Conservation (phyloP, 768 basidiomycete species). For the Glaciozyma martinii region DNA sequence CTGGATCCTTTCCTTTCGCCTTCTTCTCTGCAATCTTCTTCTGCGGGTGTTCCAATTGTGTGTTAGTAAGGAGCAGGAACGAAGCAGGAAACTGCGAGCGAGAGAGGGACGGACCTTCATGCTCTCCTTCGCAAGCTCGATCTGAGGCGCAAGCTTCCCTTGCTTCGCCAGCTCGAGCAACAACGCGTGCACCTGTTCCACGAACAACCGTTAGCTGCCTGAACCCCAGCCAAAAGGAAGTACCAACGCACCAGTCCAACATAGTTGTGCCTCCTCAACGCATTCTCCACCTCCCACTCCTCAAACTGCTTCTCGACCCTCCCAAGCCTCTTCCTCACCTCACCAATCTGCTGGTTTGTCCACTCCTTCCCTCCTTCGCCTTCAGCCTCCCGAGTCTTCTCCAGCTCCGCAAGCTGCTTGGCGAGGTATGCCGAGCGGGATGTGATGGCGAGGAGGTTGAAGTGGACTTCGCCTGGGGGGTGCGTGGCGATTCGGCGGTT, state of each 20-base stretch:
- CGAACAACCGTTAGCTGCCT: neutral
- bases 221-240: neutral
- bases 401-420: conserved; percentile 64
- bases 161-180: conserved; percentile 64
- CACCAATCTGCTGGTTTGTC: conserved; percentile 44
- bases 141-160: conserved; percentile 47
- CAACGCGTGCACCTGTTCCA: conserved; percentile 48
- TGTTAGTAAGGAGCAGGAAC: conserved; percentile 43
- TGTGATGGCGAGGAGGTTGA: conserved; percentile 52
- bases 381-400: conserved; percentile 54
- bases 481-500: conserved; percentile 84
- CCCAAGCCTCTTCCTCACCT: conserved; percentile 62
- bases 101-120: conserved; percentile 11
- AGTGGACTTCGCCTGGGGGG: conserved; percentile 66
- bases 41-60: conserved; percentile 38
- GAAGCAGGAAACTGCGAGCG: conserved; percentile 41
- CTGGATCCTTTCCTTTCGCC: conserved; percentile 39
- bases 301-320: conserved; percentile 31
- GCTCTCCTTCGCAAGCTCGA: conserved; percentile 30
- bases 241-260: conserved; percentile 46
- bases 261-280: conserved; percentile 75
- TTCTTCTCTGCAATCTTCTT: conserved; percentile 44
- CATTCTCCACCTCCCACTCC: conserved; percentile 52
- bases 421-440: conserved; percentile 45
- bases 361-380: conserved; percentile 40